Percentiles rank a stretch among this genome's conserved stretches.
Conservation (phyloP, 257 asterid species). For the Striga asiatica region DNA sequence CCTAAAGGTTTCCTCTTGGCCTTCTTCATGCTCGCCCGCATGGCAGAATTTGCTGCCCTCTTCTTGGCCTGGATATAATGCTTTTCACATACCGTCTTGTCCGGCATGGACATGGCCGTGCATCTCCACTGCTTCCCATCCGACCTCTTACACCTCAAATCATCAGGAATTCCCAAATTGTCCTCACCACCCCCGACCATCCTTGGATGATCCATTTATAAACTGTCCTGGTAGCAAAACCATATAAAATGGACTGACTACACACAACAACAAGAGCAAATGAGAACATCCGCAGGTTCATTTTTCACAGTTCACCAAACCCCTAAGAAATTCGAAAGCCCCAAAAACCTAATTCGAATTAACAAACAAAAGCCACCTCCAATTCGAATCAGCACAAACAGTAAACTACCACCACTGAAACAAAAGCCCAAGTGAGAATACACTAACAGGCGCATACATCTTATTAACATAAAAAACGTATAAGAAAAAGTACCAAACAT, state of each 20-base stretch:
- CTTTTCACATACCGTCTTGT: conserved; percentile 96
- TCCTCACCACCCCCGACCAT: conserved; percentile 73
- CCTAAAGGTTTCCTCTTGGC: conserved; percentile 55
- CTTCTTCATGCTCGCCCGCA: conserved; percentile 89
- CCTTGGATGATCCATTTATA: conserved; percentile 65
- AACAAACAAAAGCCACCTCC: not conserved
- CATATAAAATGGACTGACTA: conserved; percentile 9
- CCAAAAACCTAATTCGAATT: conserved; percentile 21
- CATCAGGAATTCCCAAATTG: conserved; percentile 77
- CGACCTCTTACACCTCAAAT: conserved; percentile 97
- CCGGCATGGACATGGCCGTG: conserved; percentile 99
- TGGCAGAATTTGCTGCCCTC: conserved; percentile 98
- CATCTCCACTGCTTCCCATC: conserved; percentile 99
- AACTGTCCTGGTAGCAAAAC: conserved; percentile 10
- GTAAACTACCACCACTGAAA: not conserved
- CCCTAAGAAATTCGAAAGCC: not conserved
- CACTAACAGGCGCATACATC: not conserved
- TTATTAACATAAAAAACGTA: no score
- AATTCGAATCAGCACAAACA: conserved; percentile 8
- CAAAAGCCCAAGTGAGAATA: not conserved
- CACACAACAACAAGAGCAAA: no score
- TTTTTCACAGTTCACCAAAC: not conserved
- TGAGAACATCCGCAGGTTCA: no score
- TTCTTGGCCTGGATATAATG: conserved; percentile 99
- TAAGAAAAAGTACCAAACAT: not conserved